Evolutionary conservation across 2,329 filamentous ascomycete species (phyloP).

Genomic region (Fusarium torreyae): DNA sequence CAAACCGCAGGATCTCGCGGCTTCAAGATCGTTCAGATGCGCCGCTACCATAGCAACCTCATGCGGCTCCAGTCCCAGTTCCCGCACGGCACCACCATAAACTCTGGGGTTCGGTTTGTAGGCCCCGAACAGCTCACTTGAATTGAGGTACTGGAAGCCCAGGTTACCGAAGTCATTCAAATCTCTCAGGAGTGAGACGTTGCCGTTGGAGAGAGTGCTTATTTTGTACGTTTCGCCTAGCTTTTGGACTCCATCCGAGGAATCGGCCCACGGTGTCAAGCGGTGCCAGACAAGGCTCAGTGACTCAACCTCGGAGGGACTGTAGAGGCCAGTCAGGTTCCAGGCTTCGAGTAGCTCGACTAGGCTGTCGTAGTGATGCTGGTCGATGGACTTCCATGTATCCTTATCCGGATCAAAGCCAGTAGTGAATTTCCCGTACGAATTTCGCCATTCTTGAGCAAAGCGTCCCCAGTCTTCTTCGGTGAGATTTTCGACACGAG

Average conservation of each 20-base stretch:
- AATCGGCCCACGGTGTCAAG: conserved; percentile 78
- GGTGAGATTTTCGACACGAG: conserved; percentile 66
- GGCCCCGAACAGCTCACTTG: conserved; percentile 77
- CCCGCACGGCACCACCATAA: conserved; percentile 77
- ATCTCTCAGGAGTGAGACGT: conserved; percentile 75
- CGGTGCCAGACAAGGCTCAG: conserved; percentile 81
- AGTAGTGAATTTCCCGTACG: conserved; percentile 74
- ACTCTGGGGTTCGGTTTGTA: conserved; percentile 81
- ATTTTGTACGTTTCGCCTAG: conserved; percentile 69
- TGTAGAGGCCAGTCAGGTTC: conserved; percentile 72
- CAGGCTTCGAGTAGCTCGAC: conserved; percentile 69
- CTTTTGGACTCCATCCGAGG: conserved; percentile 67
- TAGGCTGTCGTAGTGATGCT: conserved; percentile 78
- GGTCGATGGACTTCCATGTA: conserved; percentile 78
- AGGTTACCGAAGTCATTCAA: conserved; percentile 71
- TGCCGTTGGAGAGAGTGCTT: conserved; percentile 82
- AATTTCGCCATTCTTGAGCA: conserved; percentile 78
- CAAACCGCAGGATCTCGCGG: conserved; percentile 75
- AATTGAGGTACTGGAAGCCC: conserved; percentile 74
- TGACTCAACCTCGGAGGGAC: conserved; percentile 72
- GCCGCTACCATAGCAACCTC: conserved; percentile 85
- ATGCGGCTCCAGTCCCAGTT: conserved; percentile 68
- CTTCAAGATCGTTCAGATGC: conserved; percentile 78
- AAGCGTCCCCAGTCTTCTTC: conserved; percentile 74
- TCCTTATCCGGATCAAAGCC: conserved; percentile 63